Conservation (phyloP, 192 early-diverging fungal genomes). For the Gryganskiella cystojenkinii region DNA sequence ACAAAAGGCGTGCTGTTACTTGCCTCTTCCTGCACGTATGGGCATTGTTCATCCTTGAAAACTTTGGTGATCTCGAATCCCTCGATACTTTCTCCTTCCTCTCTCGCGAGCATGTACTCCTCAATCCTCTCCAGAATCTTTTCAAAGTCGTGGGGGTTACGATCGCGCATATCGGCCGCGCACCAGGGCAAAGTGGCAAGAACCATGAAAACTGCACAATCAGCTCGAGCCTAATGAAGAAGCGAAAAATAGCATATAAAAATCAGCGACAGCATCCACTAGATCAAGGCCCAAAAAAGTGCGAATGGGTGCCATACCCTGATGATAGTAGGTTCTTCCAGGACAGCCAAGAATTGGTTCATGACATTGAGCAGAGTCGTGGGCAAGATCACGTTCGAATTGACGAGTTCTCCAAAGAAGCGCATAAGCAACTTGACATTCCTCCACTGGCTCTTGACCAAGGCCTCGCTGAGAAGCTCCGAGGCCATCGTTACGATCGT, state of each 20-base stretch:
- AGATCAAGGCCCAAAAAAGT: not conserved
- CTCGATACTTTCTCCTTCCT: constrained; percentile 39
- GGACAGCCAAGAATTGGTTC: constrained; percentile 68
- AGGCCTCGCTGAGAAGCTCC: constrained; percentile 62
- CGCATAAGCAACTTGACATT: constrained; percentile 81
- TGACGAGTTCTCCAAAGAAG: constrained; percentile 86
- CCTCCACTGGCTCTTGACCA: constrained; percentile 71
- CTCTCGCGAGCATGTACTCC: constrained; percentile 60
- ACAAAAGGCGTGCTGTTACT: not conserved
- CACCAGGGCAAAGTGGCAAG: constrained; percentile 83
- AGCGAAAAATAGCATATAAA: too few species aligned
- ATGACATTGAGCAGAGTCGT: constrained; percentile 71
- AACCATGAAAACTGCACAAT: constrained; percentile 80
- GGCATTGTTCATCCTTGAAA: constrained; percentile 45
- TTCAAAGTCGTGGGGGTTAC: constrained; percentile 60
- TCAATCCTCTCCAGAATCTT: constrained; percentile 58
- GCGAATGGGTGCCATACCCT: constrained; percentile 26
- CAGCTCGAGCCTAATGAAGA: constrained; percentile 64
- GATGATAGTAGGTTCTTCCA: constrained; percentile 63
- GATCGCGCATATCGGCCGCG: constrained; percentile 60
- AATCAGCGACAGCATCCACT: not conserved
- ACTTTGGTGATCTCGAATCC: constrained; percentile 49
- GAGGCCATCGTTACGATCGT: constrained; percentile 71
- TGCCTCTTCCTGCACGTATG: constrained; percentile 50
- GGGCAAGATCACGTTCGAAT: constrained; percentile 78